phyloP scores from a whole-genome alignment of 1,284 basidiomycete species.

The Fereydounia khargensis region DNA sequence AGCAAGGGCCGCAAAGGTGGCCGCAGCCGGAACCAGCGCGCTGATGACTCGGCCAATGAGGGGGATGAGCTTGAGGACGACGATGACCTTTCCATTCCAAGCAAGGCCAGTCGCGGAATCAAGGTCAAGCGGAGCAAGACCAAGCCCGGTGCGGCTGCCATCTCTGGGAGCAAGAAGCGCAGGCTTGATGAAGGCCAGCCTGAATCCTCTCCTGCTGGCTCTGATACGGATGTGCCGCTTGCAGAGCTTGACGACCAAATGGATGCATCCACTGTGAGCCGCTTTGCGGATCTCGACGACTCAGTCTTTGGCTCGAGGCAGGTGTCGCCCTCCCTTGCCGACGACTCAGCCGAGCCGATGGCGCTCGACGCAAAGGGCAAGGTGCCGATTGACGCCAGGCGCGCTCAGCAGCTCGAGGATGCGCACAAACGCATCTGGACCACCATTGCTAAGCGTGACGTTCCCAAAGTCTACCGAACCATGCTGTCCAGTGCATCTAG shows the following conservation, averaged over 20 bases:
- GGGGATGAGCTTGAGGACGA: conserved; percentile 26
- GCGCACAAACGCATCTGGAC: conserved; percentile 55
- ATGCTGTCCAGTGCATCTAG: conserved; percentile 49
- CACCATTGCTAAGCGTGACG: conserved; percentile 53
- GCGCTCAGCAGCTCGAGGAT: conserved; percentile 49
- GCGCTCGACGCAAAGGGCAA: conserved; percentile 31
- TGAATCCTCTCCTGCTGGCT: conserved; percentile 21
- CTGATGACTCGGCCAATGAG: conserved; percentile 15
- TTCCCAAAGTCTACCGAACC: conserved; percentile 56
- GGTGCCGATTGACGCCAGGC: conserved; percentile 41
- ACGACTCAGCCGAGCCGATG: conserved; percentile 21
- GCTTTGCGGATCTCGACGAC: conserved; percentile 4
- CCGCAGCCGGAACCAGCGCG: conserved; percentile 2
- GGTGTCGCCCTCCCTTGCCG: conserved; percentile 17
- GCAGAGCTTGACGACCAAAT: conserved; percentile 19
- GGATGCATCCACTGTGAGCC: conserved; percentile 4
- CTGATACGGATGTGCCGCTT: conserved; percentile 17
- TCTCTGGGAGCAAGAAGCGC: conserved; percentile 23
- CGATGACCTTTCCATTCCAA: conserved; percentile 11
- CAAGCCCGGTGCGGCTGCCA: conserved; percentile 12
- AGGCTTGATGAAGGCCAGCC: conserved; percentile 13
- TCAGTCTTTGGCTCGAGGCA: conserved; percentile 22
- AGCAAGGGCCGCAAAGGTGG: conserved; percentile 5
- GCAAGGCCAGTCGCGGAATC: conserved; percentile 25
- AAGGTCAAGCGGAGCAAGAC: conserved; percentile 37